phyloP scores from a whole-genome alignment of 495 filamentous ascomycete genomes.

The Peziza echinospora region DNA sequence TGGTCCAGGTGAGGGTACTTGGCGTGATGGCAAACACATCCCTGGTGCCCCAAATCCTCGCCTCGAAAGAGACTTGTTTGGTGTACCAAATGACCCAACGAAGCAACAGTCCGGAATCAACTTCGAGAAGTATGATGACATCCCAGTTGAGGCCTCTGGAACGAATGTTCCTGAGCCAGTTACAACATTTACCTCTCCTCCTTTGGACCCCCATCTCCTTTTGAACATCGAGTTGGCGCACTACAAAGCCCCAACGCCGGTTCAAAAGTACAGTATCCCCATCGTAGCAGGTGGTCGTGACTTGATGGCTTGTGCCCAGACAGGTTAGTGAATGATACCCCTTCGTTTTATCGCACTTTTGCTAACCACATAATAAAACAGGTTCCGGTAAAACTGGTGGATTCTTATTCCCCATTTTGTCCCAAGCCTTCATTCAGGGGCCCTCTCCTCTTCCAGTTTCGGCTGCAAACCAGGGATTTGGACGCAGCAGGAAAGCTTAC shows the following conservation, averaged over 20 bases:
- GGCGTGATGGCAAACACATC: constrained; percentile 91
- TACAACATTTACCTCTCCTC: constrained; percentile 74
- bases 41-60: constrained; percentile 72
- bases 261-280: constrained; percentile 95
- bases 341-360: background rate
- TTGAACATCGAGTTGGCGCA: constrained; percentile 78
- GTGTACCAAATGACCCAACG: constrained; percentile 72
- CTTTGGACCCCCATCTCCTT: constrained; percentile 76
- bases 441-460: constrained; percentile 48
- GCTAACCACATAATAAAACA: constrained; percentile 1
- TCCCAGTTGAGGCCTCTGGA: constrained; percentile 91
- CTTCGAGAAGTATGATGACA: constrained; percentile 99
- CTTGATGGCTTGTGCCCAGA: constrained; percentile 97
- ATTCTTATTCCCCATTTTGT: constrained; percentile 95
- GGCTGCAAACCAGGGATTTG: constrained; percentile 44
- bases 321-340: constrained; percentile 33
- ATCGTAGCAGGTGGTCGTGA: constrained; percentile 94
- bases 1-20: constrained; percentile 82
- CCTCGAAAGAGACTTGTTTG: constrained; percentile 87
- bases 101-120: constrained; percentile 97
- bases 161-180: constrained; percentile 85
- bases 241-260: constrained; percentile 86
- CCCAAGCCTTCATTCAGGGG: constrained; percentile 78
- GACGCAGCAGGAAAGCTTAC: constrained; percentile 79
- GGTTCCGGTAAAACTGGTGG: constrained; percentile 93